A percentile compares a stretch with the other conserved stretches of the same genome.
These are phyloP conservation scores for Globisporangium lucens DNA, from an alignment of 352 stramenopile genomes.

Conservation along the genomic window DNA sequence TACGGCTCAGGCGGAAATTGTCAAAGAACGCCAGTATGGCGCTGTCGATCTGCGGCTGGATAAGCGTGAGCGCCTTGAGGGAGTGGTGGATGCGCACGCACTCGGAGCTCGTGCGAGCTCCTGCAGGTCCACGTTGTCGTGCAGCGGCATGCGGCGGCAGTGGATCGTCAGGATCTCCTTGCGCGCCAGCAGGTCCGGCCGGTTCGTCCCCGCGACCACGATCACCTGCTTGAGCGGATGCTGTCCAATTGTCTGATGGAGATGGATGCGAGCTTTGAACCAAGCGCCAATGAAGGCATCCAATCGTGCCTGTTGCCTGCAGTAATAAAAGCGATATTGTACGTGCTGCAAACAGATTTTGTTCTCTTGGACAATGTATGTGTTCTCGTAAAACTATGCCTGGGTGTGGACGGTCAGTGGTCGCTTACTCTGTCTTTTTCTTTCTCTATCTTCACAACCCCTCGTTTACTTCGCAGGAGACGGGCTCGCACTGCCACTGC, in stretches of 20 bases:
- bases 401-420: not conserved
- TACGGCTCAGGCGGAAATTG: slow-evolving; percentile 42
- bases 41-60: slow-evolving; percentile 88
- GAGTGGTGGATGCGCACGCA: slow-evolving; percentile 83
- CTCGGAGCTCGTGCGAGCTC: slow-evolving; percentile 73
- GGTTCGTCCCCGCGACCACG: slow-evolving; percentile 96
- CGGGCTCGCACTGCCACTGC: slow-evolving; percentile 3
- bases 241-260: slow-evolving; percentile 78
- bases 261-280: too few species aligned
- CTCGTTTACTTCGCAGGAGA: slow-evolving; percentile 17
- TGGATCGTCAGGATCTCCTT: slow-evolving; percentile 91
- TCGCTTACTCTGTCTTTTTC: not conserved
- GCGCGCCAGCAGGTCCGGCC: slow-evolving; percentile 85
- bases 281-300: too few species aligned
- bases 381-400: not conserved
- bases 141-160: slow-evolving; percentile 93
- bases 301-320: too few species aligned
- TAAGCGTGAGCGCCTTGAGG: slow-evolving; percentile 63
- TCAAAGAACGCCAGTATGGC: slow-evolving; percentile 93
- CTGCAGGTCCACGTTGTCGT: slow-evolving; percentile 95
- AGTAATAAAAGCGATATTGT: too few species aligned
- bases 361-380: not conserved
- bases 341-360: not conserved
- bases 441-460: not conserved
- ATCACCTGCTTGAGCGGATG: slow-evolving; percentile 90